phyloP scores from a whole-genome alignment of 805 yeast genomes.

The Soucietia sequanensis region DNA sequence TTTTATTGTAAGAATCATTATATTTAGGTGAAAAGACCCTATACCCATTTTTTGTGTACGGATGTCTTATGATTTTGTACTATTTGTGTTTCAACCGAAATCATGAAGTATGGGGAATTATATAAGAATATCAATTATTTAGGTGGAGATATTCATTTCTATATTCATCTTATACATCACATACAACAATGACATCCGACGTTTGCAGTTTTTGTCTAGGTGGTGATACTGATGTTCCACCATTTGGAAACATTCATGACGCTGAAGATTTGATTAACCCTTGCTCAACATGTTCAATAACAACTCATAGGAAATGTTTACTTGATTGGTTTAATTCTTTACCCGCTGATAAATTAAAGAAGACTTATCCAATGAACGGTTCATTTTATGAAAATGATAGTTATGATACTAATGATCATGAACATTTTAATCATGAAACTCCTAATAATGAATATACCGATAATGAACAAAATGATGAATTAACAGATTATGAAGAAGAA shows the following conservation, averaged over 20 bases:
- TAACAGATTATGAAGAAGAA: constrained; percentile 1
- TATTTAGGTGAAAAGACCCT: no score
- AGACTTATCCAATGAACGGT: neutral
- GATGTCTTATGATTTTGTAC: no score
- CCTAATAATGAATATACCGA: neutral
- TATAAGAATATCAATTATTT: no score
- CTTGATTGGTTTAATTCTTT: constrained; percentile 41
- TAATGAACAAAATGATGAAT: neutral
- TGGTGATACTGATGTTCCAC: constrained; percentile 37
- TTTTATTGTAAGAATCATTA: no score
- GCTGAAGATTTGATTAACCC: constrained; percentile 37
- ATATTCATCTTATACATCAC: no score
- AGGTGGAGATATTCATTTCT: no score
- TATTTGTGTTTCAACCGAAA: no score
- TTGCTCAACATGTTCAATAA: constrained; percentile 36
- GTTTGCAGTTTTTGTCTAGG: constrained; percentile 41
- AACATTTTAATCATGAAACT: neutral
- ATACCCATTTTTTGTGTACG: no score
- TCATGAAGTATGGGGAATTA: no score
- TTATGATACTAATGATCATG: constrained; percentile 19
- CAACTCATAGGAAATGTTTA: constrained; percentile 37
- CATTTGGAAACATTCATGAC: constrained; percentile 34
- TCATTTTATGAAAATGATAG: constrained; percentile 26
- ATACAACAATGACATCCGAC: constrained; percentile 12
- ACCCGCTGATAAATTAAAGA: constrained; percentile 20